A percentile compares a stretch with the other conserved stretches of the same genome.
Evolutionary conservation across 2,329 filamentous ascomycete species (phyloP).

Genomic region (Pseudogymnoascus sp.): DNA sequence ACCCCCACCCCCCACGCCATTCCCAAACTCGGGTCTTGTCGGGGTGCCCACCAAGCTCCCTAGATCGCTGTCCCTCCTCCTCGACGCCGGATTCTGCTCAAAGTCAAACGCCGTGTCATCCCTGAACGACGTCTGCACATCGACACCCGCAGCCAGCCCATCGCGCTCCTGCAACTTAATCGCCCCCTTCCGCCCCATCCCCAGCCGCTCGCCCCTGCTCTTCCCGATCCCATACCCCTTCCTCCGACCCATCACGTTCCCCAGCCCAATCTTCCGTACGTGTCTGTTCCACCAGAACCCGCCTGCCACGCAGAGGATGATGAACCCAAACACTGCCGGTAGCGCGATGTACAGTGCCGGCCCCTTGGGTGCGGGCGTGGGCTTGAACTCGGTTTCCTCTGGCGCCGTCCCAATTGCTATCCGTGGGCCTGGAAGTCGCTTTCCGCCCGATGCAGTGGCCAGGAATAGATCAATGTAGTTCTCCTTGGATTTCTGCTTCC

Average conservation of each 20-base stretch:
- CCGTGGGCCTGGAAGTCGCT: not conserved
- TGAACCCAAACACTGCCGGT: slow-evolving; percentile 23
- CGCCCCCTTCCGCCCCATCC: slow-evolving; percentile 19
- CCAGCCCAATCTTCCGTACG: slow-evolving; percentile 23
- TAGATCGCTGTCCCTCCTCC: slow-evolving; percentile 20
- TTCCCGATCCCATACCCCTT: slow-evolving; percentile 25
- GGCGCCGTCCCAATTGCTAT: slow-evolving; percentile 2
- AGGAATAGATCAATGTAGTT: slow-evolving; percentile 2
- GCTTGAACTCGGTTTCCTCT: not conserved
- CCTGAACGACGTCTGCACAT: slow-evolving; percentile 16
- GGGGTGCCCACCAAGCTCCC: slow-evolving; percentile 23
- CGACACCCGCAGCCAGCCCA: slow-evolving; percentile 18
- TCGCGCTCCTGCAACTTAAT: slow-evolving; percentile 24
- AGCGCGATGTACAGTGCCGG: slow-evolving; percentile 26
- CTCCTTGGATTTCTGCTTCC: not conserved
- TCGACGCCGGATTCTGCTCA: slow-evolving; percentile 8
- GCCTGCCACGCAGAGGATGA: slow-evolving; percentile 21
- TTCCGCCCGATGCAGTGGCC: not conserved
- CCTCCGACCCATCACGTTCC: slow-evolving; percentile 26
- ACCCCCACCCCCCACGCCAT: not conserved
- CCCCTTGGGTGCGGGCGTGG: slow-evolving; percentile 19
- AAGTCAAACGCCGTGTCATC: not conserved
- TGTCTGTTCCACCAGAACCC: slow-evolving; percentile 24
- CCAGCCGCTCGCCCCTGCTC: slow-evolving; percentile 24
- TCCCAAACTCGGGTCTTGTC: slow-evolving; percentile 10